These are phyloP conservation scores for Umbelopsis ramanniana DNA, from an alignment of 192 early-diverging fungal genomes.

Conservation along the genomic window DNA sequence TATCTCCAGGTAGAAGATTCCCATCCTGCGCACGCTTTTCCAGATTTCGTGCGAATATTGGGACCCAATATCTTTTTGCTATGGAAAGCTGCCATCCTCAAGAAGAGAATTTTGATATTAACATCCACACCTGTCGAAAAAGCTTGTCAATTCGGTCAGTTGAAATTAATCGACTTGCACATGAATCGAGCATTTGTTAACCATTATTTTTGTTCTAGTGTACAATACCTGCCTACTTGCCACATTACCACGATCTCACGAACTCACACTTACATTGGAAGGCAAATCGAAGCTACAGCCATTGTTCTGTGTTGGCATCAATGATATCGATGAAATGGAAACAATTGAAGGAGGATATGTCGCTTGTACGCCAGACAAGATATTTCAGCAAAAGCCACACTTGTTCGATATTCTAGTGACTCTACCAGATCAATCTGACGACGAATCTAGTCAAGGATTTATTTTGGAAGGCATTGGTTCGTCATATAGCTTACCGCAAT, in stretches of 20 bases:
- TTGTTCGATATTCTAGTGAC: constrained; percentile 54
- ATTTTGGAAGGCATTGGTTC: neutral
- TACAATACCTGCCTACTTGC: constrained; percentile 53
- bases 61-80: constrained; percentile 57
- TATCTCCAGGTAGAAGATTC: constrained; percentile 17
- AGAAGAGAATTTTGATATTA: constrained; percentile 55
- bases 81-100: constrained; percentile 56
- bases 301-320: constrained; percentile 53
- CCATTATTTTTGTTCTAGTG: constrained; percentile 31
- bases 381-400: constrained; percentile 49
- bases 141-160: constrained; percentile 51
- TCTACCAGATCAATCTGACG: constrained; percentile 29
- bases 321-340: constrained; percentile 49
- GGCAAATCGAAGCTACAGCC: constrained; percentile 35
- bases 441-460: neutral
- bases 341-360: constrained; percentile 44
- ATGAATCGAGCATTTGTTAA: neutral
- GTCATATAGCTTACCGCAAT: neutral
- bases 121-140: constrained; percentile 50
- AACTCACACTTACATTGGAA: constrained; percentile 9
- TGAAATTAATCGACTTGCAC: neutral
- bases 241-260: constrained; percentile 37
- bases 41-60: constrained; percentile 45
- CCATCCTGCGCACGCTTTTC: constrained; percentile 50
- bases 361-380: constrained; percentile 58